These are phyloP conservation scores for Amanita thiersii DNA, from an alignment of 768 basidiomycete genomes.

Conservation along the genomic window DNA sequence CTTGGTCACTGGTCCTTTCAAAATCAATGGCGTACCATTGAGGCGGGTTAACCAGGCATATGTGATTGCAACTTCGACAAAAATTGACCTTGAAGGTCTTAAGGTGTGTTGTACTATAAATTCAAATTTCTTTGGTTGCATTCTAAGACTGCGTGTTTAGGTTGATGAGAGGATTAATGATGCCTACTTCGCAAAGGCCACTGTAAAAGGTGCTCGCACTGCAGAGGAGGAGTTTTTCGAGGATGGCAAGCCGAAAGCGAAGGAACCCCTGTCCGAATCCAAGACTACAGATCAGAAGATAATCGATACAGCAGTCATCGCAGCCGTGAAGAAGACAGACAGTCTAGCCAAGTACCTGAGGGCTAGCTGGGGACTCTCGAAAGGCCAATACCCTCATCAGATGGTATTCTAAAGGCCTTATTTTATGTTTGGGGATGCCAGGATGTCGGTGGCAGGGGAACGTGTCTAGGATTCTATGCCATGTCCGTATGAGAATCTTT, in stretches of 20 bases:
- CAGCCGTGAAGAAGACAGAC: slow-evolving; percentile 84
- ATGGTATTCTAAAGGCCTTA: slow-evolving; percentile 64
- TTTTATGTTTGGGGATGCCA: slow-evolving; percentile 12
- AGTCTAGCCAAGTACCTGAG: slow-evolving; percentile 90
- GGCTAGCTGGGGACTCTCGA: slow-evolving; percentile 88
- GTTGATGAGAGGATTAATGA: slow-evolving; percentile 89
- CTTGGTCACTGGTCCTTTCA: slow-evolving; percentile 95
- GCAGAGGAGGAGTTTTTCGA: slow-evolving; percentile 98
- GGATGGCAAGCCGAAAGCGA: slow-evolving; percentile 86
- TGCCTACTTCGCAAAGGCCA: slow-evolving; percentile 83
- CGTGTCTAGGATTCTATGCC: slow-evolving; percentile 22
- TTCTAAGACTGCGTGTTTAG: slow-evolving; percentile 27
- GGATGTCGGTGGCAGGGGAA: slow-evolving; percentile 13
- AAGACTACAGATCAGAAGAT: slow-evolving; percentile 90
- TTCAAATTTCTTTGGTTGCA: neutral
- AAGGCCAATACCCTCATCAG: slow-evolving; percentile 96
- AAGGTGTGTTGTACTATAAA: slow-evolving; percentile 41
- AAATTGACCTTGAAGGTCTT: slow-evolving; percentile 69
- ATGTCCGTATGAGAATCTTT: slow-evolving; percentile 26
- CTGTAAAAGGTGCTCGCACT: slow-evolving; percentile 59
- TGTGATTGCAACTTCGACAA: slow-evolving; percentile 96
- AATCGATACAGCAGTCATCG: slow-evolving; percentile 70
- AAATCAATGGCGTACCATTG: slow-evolving; percentile 97
- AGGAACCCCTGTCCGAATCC: slow-evolving; percentile 78
- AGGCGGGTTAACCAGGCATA: slow-evolving; percentile 98